phyloP scores from a whole-genome alignment of 2,329 filamentous ascomycete species.

The Zasmidium angulare region DNA sequence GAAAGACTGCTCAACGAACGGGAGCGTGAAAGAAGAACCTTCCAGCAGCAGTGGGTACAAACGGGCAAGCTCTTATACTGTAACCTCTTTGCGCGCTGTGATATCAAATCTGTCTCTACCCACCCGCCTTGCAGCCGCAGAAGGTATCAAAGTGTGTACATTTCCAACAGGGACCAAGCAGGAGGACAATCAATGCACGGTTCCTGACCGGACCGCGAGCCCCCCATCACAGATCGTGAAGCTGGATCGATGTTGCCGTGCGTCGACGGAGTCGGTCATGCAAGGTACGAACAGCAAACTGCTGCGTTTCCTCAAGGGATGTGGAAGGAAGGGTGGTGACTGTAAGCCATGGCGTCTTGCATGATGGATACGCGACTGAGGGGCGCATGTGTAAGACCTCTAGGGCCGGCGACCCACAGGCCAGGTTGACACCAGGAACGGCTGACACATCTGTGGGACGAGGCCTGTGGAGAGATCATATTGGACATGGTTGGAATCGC shows the following conservation, averaged over 20 bases:
- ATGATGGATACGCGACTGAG: background rate
- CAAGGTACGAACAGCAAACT: background rate
- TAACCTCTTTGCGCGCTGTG: background rate
- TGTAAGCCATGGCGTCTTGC: constrained; percentile 14
- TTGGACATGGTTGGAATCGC: background rate
- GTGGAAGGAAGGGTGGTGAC: constrained; percentile 1
- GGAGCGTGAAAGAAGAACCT: constrained; percentile 3
- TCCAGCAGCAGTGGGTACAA: constrained; percentile 4
- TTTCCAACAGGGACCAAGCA: background rate
- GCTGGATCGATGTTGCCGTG: background rate
- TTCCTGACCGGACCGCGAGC: background rate
- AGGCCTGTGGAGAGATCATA: background rate
- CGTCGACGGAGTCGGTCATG: background rate
- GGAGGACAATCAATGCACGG: constrained; percentile 4
- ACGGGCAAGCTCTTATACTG: constrained; percentile 10
- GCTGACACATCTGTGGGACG: background rate
- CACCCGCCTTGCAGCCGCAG: constrained; percentile 6
- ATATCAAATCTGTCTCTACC: background rate
- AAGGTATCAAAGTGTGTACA: background rate
- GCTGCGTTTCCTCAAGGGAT: constrained; percentile 10
- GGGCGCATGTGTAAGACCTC: constrained; percentile 2
- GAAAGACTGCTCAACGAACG: constrained; percentile 8
- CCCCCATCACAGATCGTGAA: constrained; percentile 4
- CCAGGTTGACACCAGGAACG: background rate
- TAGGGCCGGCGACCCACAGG: background rate